Evolutionary conservation across 768 basidiomycete species (phyloP).

Genomic region (Kwoniella heveanensis): DNA sequence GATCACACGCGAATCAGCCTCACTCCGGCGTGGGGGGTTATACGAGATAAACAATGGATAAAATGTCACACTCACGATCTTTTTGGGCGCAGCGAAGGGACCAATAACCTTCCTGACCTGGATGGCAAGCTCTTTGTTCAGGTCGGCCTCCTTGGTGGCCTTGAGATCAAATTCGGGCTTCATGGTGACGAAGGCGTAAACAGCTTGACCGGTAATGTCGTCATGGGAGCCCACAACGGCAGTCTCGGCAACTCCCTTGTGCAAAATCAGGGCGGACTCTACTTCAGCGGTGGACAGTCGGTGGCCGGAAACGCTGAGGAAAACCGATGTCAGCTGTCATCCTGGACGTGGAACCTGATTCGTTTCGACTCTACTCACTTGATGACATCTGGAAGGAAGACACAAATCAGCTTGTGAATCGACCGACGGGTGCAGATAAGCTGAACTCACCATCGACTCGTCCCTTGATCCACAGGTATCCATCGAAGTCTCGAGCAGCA

Average conservation of each 20-base stretch:
- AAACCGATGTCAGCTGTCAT: constrained; percentile 13
- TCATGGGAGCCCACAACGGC: constrained; percentile 62
- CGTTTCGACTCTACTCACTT: constrained; percentile 59
- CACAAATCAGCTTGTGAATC: background rate
- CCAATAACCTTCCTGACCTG: constrained; percentile 98
- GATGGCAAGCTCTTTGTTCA: constrained; percentile 83
- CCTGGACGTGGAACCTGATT: too few relatives aligned
- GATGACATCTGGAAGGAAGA: constrained; percentile 81
- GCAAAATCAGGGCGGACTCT: constrained; percentile 91
- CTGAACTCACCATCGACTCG: constrained; percentile 77
- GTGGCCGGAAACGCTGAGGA: constrained; percentile 77
- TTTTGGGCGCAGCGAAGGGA: constrained; percentile 96
- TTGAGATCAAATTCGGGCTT: constrained; percentile 90
- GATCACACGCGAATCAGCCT: background rate
- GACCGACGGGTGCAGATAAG: too few relatives aligned
- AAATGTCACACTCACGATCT: constrained; percentile 65
- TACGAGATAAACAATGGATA: background rate
- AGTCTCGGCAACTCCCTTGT: constrained; percentile 94
- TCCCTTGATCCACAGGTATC: constrained; percentile 99
- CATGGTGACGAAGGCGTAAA: constrained; percentile 89
- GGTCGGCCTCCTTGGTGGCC: constrained; percentile 66
- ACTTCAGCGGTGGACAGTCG: constrained; percentile 97
- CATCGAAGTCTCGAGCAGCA: constrained; percentile 87
- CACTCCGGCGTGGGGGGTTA: background rate
- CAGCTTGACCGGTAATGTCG: constrained; percentile 62